Evolutionary conservation across 192 early-diverging fungal species (phyloP).

Genomic region (Coemansia furcata): DNA sequence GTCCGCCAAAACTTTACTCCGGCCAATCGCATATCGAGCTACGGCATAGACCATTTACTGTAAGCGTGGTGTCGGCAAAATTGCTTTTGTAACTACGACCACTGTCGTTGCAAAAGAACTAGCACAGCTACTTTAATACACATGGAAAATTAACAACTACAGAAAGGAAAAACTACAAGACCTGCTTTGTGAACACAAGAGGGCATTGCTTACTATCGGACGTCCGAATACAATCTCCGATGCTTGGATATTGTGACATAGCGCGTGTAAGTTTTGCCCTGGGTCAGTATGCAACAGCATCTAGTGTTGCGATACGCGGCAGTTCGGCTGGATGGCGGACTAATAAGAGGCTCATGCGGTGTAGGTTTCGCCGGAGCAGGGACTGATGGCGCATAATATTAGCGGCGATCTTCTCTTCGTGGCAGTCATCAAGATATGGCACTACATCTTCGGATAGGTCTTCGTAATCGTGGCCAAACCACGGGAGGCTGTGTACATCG

Average conservation of each 20-base stretch:
- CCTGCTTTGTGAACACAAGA: neutral
- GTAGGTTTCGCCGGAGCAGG: slow-evolving; percentile 8
- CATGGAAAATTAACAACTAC: neutral
- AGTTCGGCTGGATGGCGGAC: slow-evolving; percentile 7
- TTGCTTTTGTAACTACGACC: neutral
- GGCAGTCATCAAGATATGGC: slow-evolving; percentile 39
- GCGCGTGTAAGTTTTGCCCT: neutral
- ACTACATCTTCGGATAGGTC: slow-evolving; percentile 17
- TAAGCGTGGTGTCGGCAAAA: neutral
- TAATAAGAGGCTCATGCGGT: slow-evolving; percentile 14
- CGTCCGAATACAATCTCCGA: neutral
- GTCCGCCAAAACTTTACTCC: slow-evolving; percentile 9
- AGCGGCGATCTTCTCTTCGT: slow-evolving; percentile 35
- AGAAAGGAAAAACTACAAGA: neutral
- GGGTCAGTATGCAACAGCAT: neutral
- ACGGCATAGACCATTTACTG: neutral
- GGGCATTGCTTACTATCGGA: neutral
- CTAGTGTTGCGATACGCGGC: neutral
- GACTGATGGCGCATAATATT: slow-evolving; percentile 31
- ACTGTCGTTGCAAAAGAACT: neutral
- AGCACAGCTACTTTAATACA: neutral
- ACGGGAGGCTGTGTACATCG: neutral
- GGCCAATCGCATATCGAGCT: neutral
- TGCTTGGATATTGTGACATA: neutral
- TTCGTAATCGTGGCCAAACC: slow-evolving; percentile 4